These are phyloP conservation scores for Fusarium nygamai DNA, from an alignment of 2,329 filamentous ascomycete species.

Conservation along the genomic window DNA sequence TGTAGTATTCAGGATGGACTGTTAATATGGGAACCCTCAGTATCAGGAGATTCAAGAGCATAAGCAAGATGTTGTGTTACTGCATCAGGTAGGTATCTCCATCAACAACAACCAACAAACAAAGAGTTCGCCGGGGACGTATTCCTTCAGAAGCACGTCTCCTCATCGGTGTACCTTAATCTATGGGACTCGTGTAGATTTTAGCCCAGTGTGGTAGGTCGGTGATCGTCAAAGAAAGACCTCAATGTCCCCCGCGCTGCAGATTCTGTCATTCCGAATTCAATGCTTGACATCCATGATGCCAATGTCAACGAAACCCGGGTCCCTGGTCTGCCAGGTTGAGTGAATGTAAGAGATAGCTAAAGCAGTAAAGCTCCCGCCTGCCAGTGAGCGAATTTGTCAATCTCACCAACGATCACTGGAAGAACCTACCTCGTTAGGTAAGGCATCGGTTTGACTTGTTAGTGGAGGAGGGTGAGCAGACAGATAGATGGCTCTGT, in stretches of 20 bases:
- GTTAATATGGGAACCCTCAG: neutral
- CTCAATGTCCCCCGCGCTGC: slow-evolving; percentile 16
- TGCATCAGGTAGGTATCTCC: neutral
- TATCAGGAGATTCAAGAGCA: neutral
- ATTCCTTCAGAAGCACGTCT: slow-evolving; percentile 16
- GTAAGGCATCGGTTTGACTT: slow-evolving; percentile 16
- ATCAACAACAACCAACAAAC: neutral
- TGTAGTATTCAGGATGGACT: neutral
- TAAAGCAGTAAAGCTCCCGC: slow-evolving; percentile 25
- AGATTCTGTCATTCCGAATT: slow-evolving; percentile 6
- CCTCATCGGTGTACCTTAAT: neutral
- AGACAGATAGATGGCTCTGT: neutral
- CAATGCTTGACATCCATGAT: slow-evolving; percentile 8
- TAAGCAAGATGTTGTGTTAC: neutral
- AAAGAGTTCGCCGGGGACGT: neutral
- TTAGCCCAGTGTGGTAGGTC: slow-evolving; percentile 15
- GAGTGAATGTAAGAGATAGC: slow-evolving; percentile 1
- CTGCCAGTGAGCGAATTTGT: slow-evolving; percentile 24
- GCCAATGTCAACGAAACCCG: neutral
- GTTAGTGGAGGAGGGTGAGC: neutral
- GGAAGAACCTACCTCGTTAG: slow-evolving; percentile 28
- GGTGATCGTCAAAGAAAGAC: slow-evolving; percentile 4
- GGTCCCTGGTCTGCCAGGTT: slow-evolving; percentile 22
- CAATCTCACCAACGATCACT: slow-evolving; percentile 11
- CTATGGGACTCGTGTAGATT: neutral